Evolutionary conservation across 2,329 filamentous ascomycete genomes (phyloP), one percentile per base, ranked within the genome.

Genomic region (Phyllosticta ampelicida): DNA sequence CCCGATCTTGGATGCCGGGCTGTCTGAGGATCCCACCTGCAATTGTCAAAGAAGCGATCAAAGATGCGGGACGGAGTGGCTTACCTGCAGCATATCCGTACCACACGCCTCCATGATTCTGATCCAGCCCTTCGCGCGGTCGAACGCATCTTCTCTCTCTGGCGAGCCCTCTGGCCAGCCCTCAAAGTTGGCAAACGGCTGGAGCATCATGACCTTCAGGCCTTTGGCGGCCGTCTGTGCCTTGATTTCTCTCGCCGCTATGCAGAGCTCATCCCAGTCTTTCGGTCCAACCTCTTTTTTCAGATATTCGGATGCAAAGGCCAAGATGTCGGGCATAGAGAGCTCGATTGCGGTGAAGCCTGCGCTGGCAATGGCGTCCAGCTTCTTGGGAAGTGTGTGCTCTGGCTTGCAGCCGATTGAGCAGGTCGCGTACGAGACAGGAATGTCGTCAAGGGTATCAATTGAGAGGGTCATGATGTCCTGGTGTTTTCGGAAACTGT

Each of bases 101-200:
- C 84, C 86, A 0, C 80, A 77, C 2, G 83, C 83, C 30, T 83
- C 74, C 86, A 90, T 90, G 60, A 91, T 81, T 9, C 77, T 72
- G 53, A 87, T 80, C 87, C 86, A 91, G 0, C 85, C 85, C 6
- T 69, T 71, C 0, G 84, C 86, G 21, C 84, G 77, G 0, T 74
- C 71, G 62, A 87, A 87, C 0, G 84, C 86, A 55, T 86, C 80
- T 5, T 80, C 71, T 3, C 85, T 74, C 67, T 86, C 80, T 0
- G 73, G 64, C 1, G 80, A 82, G 0, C 75, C 82, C 48, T 75
- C 74, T 0, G 78, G 73, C 86, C 87, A 91, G 1, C 87, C 87
- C 64, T 91, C 87, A 60, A 89, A 90, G 64, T 90, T 87, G 16
- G 83, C 74, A 64, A 91, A 90, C 0, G 87, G 86, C 65, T 91